Evolutionary conservation across 352 stramenopile genomes (phyloP).

Genomic region (Pythium aquatile): DNA sequence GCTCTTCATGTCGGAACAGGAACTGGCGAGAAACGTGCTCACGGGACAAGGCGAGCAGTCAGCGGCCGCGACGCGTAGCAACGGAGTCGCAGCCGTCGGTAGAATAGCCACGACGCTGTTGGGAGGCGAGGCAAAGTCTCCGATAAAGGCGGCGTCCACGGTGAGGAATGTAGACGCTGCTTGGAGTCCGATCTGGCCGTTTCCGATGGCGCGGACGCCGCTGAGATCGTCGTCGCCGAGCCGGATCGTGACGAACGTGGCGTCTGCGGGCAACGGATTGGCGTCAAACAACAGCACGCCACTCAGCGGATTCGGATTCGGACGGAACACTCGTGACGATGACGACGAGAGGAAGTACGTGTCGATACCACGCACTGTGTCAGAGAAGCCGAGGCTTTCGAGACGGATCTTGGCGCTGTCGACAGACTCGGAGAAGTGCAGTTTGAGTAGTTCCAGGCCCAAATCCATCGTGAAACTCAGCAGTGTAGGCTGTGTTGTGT

Average conservation of each 20-base stretch:
- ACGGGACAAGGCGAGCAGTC: conserved; percentile 56
- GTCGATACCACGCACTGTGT: conserved; percentile 33
- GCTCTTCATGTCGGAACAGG: conserved; percentile 60
- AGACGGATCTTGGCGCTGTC: conserved; percentile 36
- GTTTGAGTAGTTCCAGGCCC: conserved; percentile 45
- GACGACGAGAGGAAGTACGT: conserved; percentile 37
- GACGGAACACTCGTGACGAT: conserved; percentile 44
- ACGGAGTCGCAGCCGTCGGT: conserved; percentile 1
- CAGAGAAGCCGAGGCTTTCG: conserved; percentile 40
- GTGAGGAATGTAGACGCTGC: conserved; percentile 50
- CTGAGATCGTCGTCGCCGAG: conserved; percentile 42
- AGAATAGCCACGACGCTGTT: conserved; percentile 37
- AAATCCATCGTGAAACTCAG: conserved; percentile 64
- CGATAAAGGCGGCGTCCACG: conserved; percentile 35
- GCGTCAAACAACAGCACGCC: conserved; percentile 40
- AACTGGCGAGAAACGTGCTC: conserved; percentile 42
- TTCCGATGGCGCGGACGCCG: conserved; percentile 35
- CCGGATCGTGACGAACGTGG: conserved; percentile 61
- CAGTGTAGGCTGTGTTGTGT: conserved; percentile 44
- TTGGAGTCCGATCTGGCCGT: conserved; percentile 50
- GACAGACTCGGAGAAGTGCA: conserved; percentile 72
- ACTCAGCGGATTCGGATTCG: conserved; percentile 46
- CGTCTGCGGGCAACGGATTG: conserved; percentile 54
- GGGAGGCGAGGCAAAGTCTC: conserved; percentile 40
- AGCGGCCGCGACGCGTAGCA: conserved; percentile 39